Conservation (phyloP, 108 stramenopile genomes). For the Nitzschia palea region DNA sequence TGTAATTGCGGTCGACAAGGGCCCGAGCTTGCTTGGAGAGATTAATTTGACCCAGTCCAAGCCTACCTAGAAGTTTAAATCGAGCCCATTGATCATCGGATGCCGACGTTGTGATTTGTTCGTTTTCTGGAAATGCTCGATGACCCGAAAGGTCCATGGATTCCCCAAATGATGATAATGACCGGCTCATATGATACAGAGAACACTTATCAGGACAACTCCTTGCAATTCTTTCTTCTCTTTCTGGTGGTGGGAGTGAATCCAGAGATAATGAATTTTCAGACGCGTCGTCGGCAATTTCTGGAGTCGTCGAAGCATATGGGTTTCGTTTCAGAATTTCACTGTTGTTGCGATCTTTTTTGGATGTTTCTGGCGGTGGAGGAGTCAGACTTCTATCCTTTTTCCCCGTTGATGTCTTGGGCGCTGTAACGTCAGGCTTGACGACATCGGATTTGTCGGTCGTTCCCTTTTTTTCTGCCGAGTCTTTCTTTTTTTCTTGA, state of each 20-base stretch:
- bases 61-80: slow-evolving; percentile 24
- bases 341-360: not conserved
- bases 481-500: not conserved
- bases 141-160: not conserved
- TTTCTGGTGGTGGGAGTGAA: not conserved
- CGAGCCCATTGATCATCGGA: slow-evolving; percentile 34
- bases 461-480: not conserved
- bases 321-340: slow-evolving; percentile 2
- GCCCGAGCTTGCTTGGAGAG: not conserved
- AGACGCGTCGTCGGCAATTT: not conserved
- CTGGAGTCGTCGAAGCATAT: slow-evolving; percentile 6
- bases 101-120: slow-evolving; percentile 10
- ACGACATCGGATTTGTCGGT: not conserved
- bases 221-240: not conserved
- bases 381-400: not conserved
- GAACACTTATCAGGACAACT: not conserved
- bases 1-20: slow-evolving; percentile 7
- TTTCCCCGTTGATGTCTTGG: no score
- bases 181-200: not conserved
- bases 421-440: no score
- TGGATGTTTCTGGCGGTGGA: not conserved
- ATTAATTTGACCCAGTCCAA: slow-evolving; percentile 19
- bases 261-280: not conserved
- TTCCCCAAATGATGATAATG: slow-evolving; percentile 1
- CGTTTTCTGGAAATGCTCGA: not conserved